phyloP scores from a whole-genome alignment of 176 grass and related monocot genomes.

The Oropetium thomaeum region DNA sequence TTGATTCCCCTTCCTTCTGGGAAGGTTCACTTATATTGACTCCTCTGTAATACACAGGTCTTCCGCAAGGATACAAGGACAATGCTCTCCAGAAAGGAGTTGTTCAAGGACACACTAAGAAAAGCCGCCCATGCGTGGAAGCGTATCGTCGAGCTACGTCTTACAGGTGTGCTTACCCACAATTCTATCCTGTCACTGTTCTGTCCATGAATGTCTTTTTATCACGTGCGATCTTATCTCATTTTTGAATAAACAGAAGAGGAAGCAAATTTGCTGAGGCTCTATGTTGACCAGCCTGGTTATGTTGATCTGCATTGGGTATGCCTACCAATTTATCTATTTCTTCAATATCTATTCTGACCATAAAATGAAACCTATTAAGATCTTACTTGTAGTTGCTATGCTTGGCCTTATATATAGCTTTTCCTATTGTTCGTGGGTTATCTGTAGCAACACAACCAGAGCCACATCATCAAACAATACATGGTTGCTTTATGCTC shows the following conservation, averaged over 20 bases:
- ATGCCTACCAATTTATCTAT: conserved; percentile 2
- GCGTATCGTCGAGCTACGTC: conserved; percentile 72
- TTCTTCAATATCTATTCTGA: not conserved
- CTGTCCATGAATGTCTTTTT: not conserved
- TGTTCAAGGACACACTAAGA: conserved; percentile 93
- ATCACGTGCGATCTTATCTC: not conserved
- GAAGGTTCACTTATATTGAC: not conserved
- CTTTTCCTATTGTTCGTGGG: not conserved
- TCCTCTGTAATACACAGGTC: conserved; percentile 40
- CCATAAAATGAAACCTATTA: not conserved
- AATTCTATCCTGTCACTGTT: not conserved
- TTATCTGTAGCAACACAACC: not conserved
- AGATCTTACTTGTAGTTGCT: not conserved
- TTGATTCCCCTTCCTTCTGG: not conserved
- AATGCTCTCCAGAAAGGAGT: conserved; percentile 70
- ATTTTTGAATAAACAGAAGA: conserved; percentile 63
- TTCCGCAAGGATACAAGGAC: conserved; percentile 88
- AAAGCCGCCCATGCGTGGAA: conserved; percentile 80
- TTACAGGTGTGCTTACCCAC: conserved; percentile 52
- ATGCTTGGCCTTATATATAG: not conserved
- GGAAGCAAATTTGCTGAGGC: conserved; percentile 72
- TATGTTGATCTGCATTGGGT: conserved; percentile 99
- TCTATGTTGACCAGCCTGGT: conserved; percentile 77
- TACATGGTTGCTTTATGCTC: not conserved
- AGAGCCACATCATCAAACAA: not conserved